Conservation (phyloP, 352 stramenopile genomes). For the Elongisporangium prolatum region DNA sequence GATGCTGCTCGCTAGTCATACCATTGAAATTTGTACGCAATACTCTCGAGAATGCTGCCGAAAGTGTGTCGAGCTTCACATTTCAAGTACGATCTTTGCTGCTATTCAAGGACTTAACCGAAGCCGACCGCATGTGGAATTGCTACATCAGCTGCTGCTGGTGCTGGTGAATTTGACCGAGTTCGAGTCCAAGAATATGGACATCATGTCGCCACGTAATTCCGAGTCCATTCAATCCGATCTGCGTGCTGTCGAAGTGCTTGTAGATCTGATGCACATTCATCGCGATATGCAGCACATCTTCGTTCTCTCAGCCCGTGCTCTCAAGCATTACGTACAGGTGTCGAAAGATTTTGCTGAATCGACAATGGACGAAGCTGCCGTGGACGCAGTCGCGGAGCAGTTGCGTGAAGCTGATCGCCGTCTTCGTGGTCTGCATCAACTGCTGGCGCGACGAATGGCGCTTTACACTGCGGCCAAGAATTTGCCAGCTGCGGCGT, state of each 20-base stretch:
- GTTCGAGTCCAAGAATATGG: slow-evolving; percentile 38
- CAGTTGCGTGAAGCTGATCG: slow-evolving; percentile 51
- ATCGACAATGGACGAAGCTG: slow-evolving; percentile 1
- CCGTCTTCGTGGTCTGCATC: slow-evolving; percentile 39
- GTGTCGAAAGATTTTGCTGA: slow-evolving; percentile 1
- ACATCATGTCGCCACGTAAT: slow-evolving; percentile 24
- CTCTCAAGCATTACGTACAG: slow-evolving; percentile 60
- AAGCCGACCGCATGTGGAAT: slow-evolving; percentile 92
- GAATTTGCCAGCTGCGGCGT: slow-evolving; percentile 8
- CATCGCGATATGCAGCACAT: slow-evolving; percentile 89
- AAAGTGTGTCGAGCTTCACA: slow-evolving; percentile 83
- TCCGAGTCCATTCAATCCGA: slow-evolving; percentile 53
- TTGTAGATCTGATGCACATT: slow-evolving; percentile 94
- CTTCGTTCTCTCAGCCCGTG: slow-evolving; percentile 58
- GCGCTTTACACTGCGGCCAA: slow-evolving; percentile 42
- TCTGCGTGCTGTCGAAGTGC: slow-evolving; percentile 69
- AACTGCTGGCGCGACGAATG: slow-evolving; percentile 53
- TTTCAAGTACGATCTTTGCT: slow-evolving; percentile 88
- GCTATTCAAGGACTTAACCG: slow-evolving; percentile 93
- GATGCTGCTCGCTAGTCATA: slow-evolving; percentile 90
- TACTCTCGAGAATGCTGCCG: slow-evolving; percentile 89
- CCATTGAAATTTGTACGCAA: slow-evolving; percentile 89
- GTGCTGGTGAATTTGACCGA: slow-evolving; percentile 86
- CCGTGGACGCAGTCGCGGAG: slow-evolving; percentile 15
- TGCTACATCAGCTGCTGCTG: slow-evolving; percentile 86